These are phyloP conservation scores for Colletotrichum simmondsii DNA, from an alignment of 2,329 filamentous ascomycete genomes.

Conservation along the genomic window DNA sequence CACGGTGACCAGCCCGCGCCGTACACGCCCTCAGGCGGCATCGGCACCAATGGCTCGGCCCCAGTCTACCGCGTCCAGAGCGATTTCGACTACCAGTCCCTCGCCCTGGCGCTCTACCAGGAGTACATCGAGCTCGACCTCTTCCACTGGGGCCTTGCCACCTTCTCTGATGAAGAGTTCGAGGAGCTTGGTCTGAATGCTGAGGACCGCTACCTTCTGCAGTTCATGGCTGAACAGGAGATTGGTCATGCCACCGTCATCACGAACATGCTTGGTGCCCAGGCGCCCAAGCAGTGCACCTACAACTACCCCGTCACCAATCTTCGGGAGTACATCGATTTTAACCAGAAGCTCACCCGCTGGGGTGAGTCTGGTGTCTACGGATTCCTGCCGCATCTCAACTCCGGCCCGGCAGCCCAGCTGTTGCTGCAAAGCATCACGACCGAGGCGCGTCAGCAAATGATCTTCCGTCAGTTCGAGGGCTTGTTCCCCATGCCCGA, in stretches of 20 bases:
- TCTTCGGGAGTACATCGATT: slow-evolving; percentile 83
- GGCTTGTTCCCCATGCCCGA: slow-evolving; percentile 85
- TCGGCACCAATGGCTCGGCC: slow-evolving; percentile 80
- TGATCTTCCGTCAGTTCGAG: slow-evolving; percentile 85
- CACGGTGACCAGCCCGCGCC: slow-evolving; percentile 76
- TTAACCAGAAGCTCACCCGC: slow-evolving; percentile 86
- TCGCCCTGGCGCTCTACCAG: slow-evolving; percentile 80
- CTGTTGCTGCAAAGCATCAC: slow-evolving; percentile 81
- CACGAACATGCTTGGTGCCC: slow-evolving; percentile 78
- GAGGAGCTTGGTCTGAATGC: slow-evolving; percentile 72
- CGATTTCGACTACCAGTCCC: slow-evolving; percentile 86
- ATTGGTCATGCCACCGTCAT: slow-evolving; percentile 81
- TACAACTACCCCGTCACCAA: slow-evolving; percentile 85
- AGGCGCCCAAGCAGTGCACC: slow-evolving; percentile 78
- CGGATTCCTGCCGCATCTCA: slow-evolving; percentile 82
- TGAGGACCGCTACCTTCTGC: slow-evolving; percentile 76
- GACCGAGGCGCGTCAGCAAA: slow-evolving; percentile 83
- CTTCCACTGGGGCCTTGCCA: slow-evolving; percentile 80
- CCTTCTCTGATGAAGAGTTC: slow-evolving; percentile 77
- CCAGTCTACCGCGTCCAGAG: slow-evolving; percentile 82
- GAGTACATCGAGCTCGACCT: slow-evolving; percentile 89
- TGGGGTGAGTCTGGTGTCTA: slow-evolving; percentile 84
- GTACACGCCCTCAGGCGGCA: slow-evolving; percentile 77
- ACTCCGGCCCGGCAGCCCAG: slow-evolving; percentile 79
- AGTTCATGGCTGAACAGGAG: slow-evolving; percentile 84